Conservation (phyloP, 306 rosid genomes). For the Geum urbanum region DNA sequence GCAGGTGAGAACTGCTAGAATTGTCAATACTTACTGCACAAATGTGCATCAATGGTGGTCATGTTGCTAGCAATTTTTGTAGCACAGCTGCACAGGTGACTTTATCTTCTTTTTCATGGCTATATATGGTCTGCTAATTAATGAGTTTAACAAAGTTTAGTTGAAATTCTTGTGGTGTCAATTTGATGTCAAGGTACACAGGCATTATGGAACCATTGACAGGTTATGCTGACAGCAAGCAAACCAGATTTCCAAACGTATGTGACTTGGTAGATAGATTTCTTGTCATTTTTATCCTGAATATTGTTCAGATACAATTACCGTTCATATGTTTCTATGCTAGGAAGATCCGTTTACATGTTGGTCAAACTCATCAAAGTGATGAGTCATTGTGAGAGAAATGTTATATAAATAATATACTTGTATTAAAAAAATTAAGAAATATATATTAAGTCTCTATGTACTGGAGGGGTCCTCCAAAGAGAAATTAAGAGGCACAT, state of each 20-base stretch:
- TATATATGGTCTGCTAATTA: neutral
- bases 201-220: constrained; percentile 96
- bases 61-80: constrained; percentile 89
- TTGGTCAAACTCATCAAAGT: neutral
- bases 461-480: neutral
- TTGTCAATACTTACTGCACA: constrained; percentile 89
- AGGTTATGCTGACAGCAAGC: constrained; percentile 96
- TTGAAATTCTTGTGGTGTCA: too few relatives aligned
- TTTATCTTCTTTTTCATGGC: too few relatives aligned
- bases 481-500: neutral
- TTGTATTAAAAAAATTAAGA: too few relatives aligned
- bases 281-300: too few relatives aligned
- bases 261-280: constrained; percentile 77
- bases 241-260: constrained; percentile 86
- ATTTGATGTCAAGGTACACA: constrained; percentile 7
- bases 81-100: constrained; percentile 97
- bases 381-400: neutral
- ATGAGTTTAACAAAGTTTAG: neutral
- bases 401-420: neutral
- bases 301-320: too few relatives aligned
- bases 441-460: too few relatives aligned
- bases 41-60: constrained; percentile 90
- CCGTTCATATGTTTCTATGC: too few relatives aligned
- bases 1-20: constrained; percentile 86
- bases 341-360: neutral